A percentile compares a stretch with the other conserved stretches of the same genome.
Conservation (phyloP, 345 rosid genomes). For the Nephelium lappaceum region DNA sequence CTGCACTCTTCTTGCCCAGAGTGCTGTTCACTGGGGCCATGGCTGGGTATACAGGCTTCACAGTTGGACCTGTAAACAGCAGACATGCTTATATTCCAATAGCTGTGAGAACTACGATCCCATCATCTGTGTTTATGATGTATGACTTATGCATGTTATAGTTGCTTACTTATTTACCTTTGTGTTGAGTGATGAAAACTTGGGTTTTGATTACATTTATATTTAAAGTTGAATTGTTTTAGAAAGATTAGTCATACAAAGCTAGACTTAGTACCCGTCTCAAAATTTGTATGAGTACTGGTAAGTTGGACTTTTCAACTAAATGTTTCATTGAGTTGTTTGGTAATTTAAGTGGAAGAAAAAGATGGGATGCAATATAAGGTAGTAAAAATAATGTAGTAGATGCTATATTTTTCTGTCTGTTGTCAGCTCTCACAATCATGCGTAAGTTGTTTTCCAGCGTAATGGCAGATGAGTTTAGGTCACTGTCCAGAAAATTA, state of each 20-base stretch:
- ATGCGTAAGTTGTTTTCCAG: not conserved
- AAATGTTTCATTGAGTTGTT: not conserved
- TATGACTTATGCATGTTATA: not conserved
- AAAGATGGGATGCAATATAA: slow-evolving; percentile 1
- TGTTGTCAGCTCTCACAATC: not conserved
- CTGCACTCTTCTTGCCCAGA: slow-evolving; percentile 97
- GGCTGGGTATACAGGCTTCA: slow-evolving; percentile 97
- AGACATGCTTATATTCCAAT: slow-evolving; percentile 91
- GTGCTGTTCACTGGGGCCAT: slow-evolving; percentile 98
- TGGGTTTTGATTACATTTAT: not conserved
- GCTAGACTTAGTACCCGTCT: not conserved
- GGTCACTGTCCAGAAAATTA: not conserved
- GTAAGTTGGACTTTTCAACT: not conserved
- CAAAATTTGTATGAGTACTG: not conserved
- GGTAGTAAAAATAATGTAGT: not conserved
- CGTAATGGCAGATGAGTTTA: not conserved
- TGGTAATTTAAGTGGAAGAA: not conserved
- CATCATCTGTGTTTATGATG: not conserved
- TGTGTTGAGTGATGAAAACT: slow-evolving; percentile 6
- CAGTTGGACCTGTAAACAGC: slow-evolving; percentile 93
- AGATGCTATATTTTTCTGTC: not conserved
- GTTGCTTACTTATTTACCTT: slow-evolving; percentile 15
- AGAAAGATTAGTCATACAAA: not conserved
- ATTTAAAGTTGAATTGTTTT: not conserved
- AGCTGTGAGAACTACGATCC: slow-evolving; percentile 50